Base-by-base conservation (phyloP, 106 monocot genomes). In the Acorus gramineus region DNA sequence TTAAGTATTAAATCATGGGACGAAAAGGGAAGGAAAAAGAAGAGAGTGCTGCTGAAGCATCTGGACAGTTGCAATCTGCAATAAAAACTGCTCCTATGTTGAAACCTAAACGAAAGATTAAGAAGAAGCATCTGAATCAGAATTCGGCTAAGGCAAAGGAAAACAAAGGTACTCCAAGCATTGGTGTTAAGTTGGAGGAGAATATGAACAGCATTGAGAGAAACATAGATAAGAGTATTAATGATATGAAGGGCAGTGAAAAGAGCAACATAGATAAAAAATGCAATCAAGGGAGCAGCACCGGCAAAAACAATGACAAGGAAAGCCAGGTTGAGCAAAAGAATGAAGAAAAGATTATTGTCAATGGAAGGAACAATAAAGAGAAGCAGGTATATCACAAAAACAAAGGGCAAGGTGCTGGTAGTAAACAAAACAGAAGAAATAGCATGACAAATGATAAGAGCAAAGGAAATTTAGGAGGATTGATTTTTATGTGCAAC, bases 401-500 rank as follows among this genome's bases (percentile, higher is more conserved):
- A 43, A 5, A 60, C 8, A 46, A 28, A 28, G 28, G 28, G 28
- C 28, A 28, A 28, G 28, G 28, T 28, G 28, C 28, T 28, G 28
- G 28, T 28, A 28, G 46, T 42, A 13, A 49, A 43, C 47, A 65
- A 53, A 55, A 8, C 45, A 57, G 12, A 14, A 46, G 52, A 53
- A 69, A 70, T n/a, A 47, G 61, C 48, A 51, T 14, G 10, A 59
- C 9, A 6, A 66, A 64, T 4, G 62, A 53, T 28, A 6, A 61
- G 11, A 66, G 3, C 3, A 70, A 53, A 42, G 70, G 58, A 11
- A 67, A 60, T 57, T 11, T 68, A 68, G 76, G 63, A 45, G 80
- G 80, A 6, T 58, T 76, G 52, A 72, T 80, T 63, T 68, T 76
- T 47, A 76, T 76, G 67, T 76, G 75, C 64, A 81, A 72, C 68